These are phyloP conservation scores for Vaccinium myrtillus DNA, from an alignment of 148 eudicot genomes.

Conservation along the genomic window DNA sequence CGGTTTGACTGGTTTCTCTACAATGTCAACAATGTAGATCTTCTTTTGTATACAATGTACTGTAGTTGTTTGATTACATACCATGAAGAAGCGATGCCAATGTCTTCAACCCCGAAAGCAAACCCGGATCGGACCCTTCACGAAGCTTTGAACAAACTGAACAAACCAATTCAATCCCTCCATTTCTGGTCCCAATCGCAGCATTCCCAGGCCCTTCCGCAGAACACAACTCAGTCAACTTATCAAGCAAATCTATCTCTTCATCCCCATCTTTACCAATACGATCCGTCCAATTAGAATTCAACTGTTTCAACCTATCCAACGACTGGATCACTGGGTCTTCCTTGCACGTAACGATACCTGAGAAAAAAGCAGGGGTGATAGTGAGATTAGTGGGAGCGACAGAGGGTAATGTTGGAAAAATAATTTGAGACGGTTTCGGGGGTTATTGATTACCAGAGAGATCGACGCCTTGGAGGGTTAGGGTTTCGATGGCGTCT, in stretches of 20 bases:
- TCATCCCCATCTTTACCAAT: conserved; percentile 22
- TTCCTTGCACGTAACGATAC: conserved; percentile 53
- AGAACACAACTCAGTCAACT: conserved; percentile 39
- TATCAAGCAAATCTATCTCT: conserved; percentile 32
- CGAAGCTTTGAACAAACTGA: conserved; percentile 38
- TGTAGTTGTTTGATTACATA: conserved; percentile 18
- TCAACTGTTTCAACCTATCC: conserved; percentile 35
- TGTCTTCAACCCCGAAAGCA: conserved; percentile 43
- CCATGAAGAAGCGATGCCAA: conserved; percentile 62
- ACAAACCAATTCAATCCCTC: conserved; percentile 63
- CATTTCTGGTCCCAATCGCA: conserved; percentile 67
- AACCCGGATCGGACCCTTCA: conserved; percentile 21
- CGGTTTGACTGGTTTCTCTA: neutral
- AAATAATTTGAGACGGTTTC: neutral
- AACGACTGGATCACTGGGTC: conserved; percentile 60
- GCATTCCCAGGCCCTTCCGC: conserved; percentile 42
- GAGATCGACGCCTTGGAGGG: conserved; percentile 93
- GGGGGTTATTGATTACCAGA: conserved; percentile 42
- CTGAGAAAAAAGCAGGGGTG: conserved; percentile 21
- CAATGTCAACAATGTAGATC: neutral
- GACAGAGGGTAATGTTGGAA: neutral
- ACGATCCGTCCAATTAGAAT: conserved; percentile 16
- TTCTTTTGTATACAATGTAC: neutral
- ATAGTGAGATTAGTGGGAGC: neutral
- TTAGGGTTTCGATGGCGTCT: conserved; percentile 86